Conservation (phyloP, 139 green algal genomes). For the Microglena sp. region DNA sequence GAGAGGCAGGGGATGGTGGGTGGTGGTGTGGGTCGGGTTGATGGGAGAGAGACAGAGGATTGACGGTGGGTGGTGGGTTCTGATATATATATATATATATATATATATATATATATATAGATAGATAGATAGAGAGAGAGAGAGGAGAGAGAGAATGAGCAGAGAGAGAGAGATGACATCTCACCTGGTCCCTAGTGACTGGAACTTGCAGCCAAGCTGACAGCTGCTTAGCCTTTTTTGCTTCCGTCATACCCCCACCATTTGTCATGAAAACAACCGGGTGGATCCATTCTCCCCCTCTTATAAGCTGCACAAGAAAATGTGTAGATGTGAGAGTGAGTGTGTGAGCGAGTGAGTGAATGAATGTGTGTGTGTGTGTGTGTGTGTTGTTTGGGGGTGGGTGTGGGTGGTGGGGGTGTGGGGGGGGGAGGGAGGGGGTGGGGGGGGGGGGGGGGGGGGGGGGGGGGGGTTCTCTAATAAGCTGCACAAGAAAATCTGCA, state of each 20-base stretch:
- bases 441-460: too few species aligned
- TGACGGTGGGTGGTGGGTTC: background rate
- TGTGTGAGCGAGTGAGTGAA: too few species aligned
- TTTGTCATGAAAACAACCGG: conserved; percentile 74
- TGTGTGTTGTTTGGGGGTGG: too few species aligned
- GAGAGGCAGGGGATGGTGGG: background rate
- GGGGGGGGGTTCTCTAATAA: too few species aligned
- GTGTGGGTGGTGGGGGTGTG: too few species aligned
- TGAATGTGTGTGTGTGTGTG: too few species aligned
- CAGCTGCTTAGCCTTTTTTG: conserved; percentile 61
- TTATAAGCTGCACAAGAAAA: conserved; percentile 19
- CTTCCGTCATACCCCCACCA: conserved; percentile 62
- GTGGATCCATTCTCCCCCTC: conserved; percentile 23
- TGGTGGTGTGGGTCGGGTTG: background rate
- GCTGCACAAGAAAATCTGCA: too few species aligned
- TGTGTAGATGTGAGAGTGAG: too few species aligned
- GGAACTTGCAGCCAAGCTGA: conserved; percentile 49
- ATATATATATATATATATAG: background rate
- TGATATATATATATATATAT: background rate
- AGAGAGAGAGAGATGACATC: background rate
- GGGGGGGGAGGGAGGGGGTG: too few species aligned
- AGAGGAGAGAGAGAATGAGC: background rate
- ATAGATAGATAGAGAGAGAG: background rate
- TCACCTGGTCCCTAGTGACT: conserved; percentile 18
- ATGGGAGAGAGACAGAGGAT: background rate